Percentiles rank a stretch among this genome's conserved stretches.
These are phyloP conservation scores for Moesziomyces aphidis DNA, from an alignment of 1,284 basidiomycete species.

Conservation along the genomic window DNA sequence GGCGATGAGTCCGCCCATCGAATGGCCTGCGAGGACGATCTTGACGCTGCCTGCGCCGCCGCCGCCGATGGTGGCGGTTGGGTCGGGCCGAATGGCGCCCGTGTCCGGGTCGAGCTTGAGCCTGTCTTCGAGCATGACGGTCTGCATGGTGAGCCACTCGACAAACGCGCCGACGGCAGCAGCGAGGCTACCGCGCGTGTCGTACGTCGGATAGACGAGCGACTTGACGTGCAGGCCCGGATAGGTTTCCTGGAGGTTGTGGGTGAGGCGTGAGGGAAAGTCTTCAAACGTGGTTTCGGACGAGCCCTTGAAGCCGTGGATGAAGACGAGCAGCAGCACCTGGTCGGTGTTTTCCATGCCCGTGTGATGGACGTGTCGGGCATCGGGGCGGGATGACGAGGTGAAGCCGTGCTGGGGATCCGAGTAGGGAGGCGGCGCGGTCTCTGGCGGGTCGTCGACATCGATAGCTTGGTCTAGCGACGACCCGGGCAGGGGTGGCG, in stretches of 20 bases:
- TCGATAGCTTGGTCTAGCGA: slow-evolving; percentile 29
- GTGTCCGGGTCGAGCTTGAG: slow-evolving; percentile 39
- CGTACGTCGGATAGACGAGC: slow-evolving; percentile 87
- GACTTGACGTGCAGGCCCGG: slow-evolving; percentile 76
- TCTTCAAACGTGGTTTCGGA: slow-evolving; percentile 80
- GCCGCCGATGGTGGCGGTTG: slow-evolving; percentile 33
- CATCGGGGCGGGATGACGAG: not conserved
- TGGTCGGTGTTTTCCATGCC: slow-evolving; percentile 37
- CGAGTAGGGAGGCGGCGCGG: slow-evolving; percentile 4
- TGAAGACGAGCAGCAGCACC: slow-evolving; percentile 54
- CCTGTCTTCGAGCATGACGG: slow-evolving; percentile 81
- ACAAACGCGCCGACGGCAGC: slow-evolving; percentile 50
- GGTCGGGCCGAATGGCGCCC: slow-evolving; percentile 22
- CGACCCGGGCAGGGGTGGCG: slow-evolving; percentile 9
- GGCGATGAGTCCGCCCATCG: slow-evolving; percentile 72
- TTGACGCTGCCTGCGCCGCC: slow-evolving; percentile 67
- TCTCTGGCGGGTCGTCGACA: slow-evolving; percentile 36
- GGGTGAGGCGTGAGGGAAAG: slow-evolving; percentile 81
- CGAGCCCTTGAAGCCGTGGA: slow-evolving; percentile 74
- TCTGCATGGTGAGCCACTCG: slow-evolving; percentile 73
- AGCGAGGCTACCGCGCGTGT: slow-evolving; percentile 72
- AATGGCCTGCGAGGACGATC: slow-evolving; percentile 91
- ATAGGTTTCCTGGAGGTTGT: slow-evolving; percentile 74
- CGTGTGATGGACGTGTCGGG: slow-evolving; percentile 16
- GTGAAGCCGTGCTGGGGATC: slow-evolving; percentile 17